A percentile compares a stretch with the other conserved stretches of the same genome.
Conservation (phyloP, 2,329 filamentous ascomycete species). For the Didymella keratinophila region DNA sequence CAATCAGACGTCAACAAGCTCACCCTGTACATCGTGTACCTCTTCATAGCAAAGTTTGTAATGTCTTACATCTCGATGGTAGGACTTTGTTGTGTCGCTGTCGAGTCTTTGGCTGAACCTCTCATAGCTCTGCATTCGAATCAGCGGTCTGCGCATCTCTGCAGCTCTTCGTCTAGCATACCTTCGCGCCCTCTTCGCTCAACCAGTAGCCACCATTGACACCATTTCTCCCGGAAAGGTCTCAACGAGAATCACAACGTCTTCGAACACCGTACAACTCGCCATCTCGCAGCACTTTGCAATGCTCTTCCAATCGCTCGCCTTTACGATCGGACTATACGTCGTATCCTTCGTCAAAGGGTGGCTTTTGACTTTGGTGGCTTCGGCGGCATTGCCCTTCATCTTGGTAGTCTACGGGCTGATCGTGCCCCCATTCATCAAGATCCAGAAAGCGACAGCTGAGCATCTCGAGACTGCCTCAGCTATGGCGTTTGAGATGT, state of each 20-base stretch:
- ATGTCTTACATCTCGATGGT: conserved; percentile 48
- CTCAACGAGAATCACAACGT: conserved; percentile 61
- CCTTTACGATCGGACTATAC: conserved; percentile 48
- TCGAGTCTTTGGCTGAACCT: neutral
- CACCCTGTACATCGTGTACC: conserved; percentile 42
- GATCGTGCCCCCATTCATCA: conserved; percentile 44
- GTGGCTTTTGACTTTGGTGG: conserved; percentile 61
- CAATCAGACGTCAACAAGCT: conserved; percentile 56
- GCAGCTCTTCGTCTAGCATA: conserved; percentile 61
- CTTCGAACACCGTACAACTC: conserved; percentile 62
- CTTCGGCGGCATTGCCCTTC: conserved; percentile 55
- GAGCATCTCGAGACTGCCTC: conserved; percentile 46
- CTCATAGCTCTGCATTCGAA: conserved; percentile 57
- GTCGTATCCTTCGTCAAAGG: conserved; percentile 61
- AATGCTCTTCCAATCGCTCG: conserved; percentile 53
- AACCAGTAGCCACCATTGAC: conserved; percentile 59
- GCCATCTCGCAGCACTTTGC: conserved; percentile 64
- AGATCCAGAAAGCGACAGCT: conserved; percentile 44
- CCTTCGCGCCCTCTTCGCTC: conserved; percentile 58
- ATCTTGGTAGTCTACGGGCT: conserved; percentile 45
- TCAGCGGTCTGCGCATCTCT: conserved; percentile 60
- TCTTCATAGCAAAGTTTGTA: conserved; percentile 49
- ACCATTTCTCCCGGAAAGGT: conserved; percentile 60
- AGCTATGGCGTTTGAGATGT: conserved; percentile 50
- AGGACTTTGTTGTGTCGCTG: conserved; percentile 6